A percentile compares a stretch with the other conserved stretches of the same genome.
Conservation (phyloP, 148 eudicot genomes). For the Vaccinium macrocarpon region DNA sequence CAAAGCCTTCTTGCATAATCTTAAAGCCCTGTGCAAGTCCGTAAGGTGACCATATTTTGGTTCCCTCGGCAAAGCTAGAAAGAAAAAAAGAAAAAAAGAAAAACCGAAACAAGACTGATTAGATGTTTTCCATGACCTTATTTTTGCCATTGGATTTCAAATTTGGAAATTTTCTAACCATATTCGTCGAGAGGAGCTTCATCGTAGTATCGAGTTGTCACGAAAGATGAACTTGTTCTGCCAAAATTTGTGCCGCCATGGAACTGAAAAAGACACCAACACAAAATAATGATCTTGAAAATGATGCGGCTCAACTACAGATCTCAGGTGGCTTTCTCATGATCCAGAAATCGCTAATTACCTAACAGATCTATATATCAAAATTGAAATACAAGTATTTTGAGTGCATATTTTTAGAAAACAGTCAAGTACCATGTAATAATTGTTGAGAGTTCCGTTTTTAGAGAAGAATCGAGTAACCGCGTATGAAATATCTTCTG, state of each 20-base stretch:
- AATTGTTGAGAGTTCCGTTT: conserved; percentile 74
- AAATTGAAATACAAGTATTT: background rate
- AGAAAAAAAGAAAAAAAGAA: background rate
- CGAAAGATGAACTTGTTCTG: conserved; percentile 60
- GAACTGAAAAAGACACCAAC: conserved; percentile 38
- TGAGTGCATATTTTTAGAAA: background rate
- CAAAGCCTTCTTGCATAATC: conserved; percentile 50
- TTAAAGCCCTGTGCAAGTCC: conserved; percentile 66
- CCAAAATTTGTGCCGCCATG: conserved; percentile 89
- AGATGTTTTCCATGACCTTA: conserved; percentile 5
- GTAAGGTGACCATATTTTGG: conserved; percentile 81
- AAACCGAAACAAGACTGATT: background rate
- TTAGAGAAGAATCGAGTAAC: conserved; percentile 72
- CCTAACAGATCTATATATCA: background rate
- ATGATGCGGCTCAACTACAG: background rate
- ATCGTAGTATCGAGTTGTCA: conserved; percentile 84
- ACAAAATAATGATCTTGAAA: background rate
- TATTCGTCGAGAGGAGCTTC: conserved; percentile 93
- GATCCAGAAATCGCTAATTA: background rate
- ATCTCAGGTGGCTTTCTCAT: background rate
- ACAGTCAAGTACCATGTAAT: conserved; percentile 68
- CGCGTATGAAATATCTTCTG: conserved; percentile 72
- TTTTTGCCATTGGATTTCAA: background rate
- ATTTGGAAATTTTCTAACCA: conserved; percentile 35
- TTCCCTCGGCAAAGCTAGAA: conserved; percentile 61